Evolutionary conservation across 78 protist species (phyloP), one percentile per base, ranked within the genome.

Genomic region (Dictyostelium purpureum): DNA sequence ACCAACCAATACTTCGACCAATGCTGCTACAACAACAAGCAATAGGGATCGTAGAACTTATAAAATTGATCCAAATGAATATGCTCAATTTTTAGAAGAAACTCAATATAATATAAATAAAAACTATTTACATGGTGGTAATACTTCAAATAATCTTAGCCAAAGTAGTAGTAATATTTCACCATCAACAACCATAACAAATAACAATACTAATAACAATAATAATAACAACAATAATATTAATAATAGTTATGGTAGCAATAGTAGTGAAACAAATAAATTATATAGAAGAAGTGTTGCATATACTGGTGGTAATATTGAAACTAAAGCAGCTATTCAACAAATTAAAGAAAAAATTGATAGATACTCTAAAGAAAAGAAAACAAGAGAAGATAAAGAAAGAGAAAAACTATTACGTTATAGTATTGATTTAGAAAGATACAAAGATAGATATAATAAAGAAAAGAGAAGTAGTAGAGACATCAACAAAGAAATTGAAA

Each of bases 281-380:
- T 7, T 67, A 40, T 75, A 75, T 52, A 75, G 70, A 56, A 78
- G 88, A 45, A 63, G 77, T 63, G 76, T 79, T 26, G 88, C 76
- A 9, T 45, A 38, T 31, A 47, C 56, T 11, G 35, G 38, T 12
- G 28, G 24, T 38, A 79, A 79, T 47, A 66, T 38, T 1, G 69
- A 69, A 38, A 82, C 90, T 5, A 82, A 82, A 40, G 90, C 90
- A 7, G 77, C 61, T 18, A 85, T 85, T 73, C 92, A 85, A 85
- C 67, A 56, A 37, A 57, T 85, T n/a, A 85, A 85, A 74, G 92
- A 85, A 38, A 85, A 85, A 54, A 85, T 85, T 59, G 82, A 85
- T 24, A 54, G 79, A 47, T 70, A 70, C 28, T 82, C 90, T 40
- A 82, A 67, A 47, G 80, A 67, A 42, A 70, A 67, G 40, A 47